A percentile compares a stretch with the other conserved stretches of the same genome.
Conservation (phyloP, 352 stramenopile species). For the Phytopythium cucurbitacearum region DNA sequence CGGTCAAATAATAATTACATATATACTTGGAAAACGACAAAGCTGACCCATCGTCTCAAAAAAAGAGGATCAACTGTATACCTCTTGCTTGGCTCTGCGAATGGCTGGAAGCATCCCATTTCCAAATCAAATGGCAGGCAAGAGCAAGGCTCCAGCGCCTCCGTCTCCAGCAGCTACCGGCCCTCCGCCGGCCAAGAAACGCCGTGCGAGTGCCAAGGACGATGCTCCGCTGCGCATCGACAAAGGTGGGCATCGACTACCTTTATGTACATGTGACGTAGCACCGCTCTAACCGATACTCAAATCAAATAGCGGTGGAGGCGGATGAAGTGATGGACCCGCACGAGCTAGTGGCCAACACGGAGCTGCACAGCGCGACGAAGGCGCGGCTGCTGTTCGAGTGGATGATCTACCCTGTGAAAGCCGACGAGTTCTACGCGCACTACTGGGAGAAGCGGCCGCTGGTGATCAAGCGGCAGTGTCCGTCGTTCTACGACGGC, state of each 20-base stretch:
- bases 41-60: no score
- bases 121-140: constrained; percentile 30
- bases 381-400: constrained; percentile 73
- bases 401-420: constrained; percentile 85
- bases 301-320: constrained; percentile 12
- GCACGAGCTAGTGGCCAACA: constrained; percentile 49
- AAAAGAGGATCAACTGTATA: no score
- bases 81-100: no score
- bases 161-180: neutral
- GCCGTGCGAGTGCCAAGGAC: constrained; percentile 32
- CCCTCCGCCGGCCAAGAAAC: constrained; percentile 43
- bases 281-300: neutral
- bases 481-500: constrained; percentile 66
- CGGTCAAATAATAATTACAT: no score
- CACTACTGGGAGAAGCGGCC: constrained; percentile 93
- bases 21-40: no score
- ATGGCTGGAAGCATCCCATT: no score
- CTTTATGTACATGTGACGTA: neutral
- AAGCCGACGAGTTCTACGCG: constrained; percentile 87
- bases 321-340: constrained; percentile 53
- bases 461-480: constrained; percentile 78
- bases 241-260: constrained; percentile 9
- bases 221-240: constrained; percentile 37
- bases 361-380: constrained; percentile 60
- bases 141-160: constrained; percentile 17